A percentile compares a stretch with the other conserved stretches of the same genome.
Conservation (phyloP, 306 rosid species). For the Casuarina glauca region DNA sequence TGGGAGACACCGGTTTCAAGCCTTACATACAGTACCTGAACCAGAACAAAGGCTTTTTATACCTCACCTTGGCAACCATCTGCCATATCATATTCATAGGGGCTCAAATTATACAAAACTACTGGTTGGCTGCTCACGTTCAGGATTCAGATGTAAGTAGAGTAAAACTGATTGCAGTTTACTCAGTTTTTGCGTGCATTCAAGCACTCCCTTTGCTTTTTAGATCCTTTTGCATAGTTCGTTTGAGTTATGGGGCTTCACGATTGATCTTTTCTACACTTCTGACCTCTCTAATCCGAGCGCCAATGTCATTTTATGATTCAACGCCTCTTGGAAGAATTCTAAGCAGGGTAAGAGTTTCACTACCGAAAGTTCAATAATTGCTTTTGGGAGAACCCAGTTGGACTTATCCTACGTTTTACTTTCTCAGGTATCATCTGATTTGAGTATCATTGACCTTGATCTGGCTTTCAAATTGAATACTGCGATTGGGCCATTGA, state of each 20-base stretch:
- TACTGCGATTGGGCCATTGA: constrained; percentile 1
- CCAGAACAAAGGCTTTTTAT: constrained; percentile 43
- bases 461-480: constrained; percentile 36
- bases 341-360: constrained; percentile 48
- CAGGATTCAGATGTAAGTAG: constrained; percentile 29
- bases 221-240: constrained; percentile 27
- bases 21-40: constrained; percentile 61
- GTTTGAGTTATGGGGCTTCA: constrained; percentile 44
- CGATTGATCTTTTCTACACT: constrained; percentile 34
- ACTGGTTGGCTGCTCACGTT: constrained; percentile 56
- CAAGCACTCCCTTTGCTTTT: constrained; percentile 26
- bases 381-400: not conserved
- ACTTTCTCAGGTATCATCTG: constrained; percentile 44
- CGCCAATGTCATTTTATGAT: constrained; percentile 62
- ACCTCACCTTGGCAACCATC: constrained; percentile 29
- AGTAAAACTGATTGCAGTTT: constrained; percentile 30
- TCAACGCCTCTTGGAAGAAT: constrained; percentile 73
- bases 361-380: constrained; percentile 3
- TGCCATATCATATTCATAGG: constrained; percentile 31
- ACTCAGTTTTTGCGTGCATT: constrained; percentile 30
- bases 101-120: constrained; percentile 43
- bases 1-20: constrained; percentile 49
- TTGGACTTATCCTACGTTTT: not conserved
- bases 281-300: constrained; percentile 53
- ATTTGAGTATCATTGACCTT: constrained; percentile 51